Conservation (phyloP, 768 basidiomycete genomes). For the Russula virescens region DNA sequence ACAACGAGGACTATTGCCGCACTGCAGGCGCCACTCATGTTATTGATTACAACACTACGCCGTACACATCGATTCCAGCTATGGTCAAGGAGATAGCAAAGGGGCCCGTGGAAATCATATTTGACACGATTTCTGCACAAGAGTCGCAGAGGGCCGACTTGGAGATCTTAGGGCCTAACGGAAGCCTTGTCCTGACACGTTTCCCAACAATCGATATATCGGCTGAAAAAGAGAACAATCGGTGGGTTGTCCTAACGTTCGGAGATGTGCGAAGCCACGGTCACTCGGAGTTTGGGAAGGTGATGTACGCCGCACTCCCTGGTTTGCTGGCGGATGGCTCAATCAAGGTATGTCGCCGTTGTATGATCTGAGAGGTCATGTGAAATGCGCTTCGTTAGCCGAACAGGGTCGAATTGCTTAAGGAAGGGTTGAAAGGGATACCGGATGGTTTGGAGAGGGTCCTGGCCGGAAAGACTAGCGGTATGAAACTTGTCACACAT, state of each 20-base stretch:
- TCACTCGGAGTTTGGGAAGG: conserved; percentile 7
- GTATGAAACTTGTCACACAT: conserved; percentile 26
- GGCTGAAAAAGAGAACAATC: not conserved
- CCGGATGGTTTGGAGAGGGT: conserved; percentile 24
- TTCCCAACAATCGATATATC: not conserved
- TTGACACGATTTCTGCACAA: conserved; percentile 16
- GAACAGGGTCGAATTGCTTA: conserved; percentile 25
- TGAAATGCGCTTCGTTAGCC: conserved; percentile 17
- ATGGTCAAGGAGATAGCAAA: too few relatives aligned
- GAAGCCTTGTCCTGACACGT: conserved; percentile 13
- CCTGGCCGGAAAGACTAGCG: conserved; percentile 25
- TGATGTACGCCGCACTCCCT: conserved; percentile 7
- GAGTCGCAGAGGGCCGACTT: conserved; percentile 19
- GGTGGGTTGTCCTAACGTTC: too few relatives aligned
- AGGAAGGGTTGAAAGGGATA: too few relatives aligned
- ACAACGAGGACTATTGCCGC: too few relatives aligned
- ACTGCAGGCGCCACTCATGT: too few relatives aligned
- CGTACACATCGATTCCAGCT: too few relatives aligned
- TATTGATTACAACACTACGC: too few relatives aligned
- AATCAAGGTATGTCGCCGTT: conserved; percentile 16
- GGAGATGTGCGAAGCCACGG: not conserved
- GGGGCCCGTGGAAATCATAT: too few relatives aligned
- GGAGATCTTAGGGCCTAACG: conserved; percentile 21
- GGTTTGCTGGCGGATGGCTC: too few relatives aligned
- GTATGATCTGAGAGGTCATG: not conserved